Evolutionary conservation across 2,329 filamentous ascomycete genomes (phyloP).

Genomic region (Neopestalotiopsis sp.): DNA sequence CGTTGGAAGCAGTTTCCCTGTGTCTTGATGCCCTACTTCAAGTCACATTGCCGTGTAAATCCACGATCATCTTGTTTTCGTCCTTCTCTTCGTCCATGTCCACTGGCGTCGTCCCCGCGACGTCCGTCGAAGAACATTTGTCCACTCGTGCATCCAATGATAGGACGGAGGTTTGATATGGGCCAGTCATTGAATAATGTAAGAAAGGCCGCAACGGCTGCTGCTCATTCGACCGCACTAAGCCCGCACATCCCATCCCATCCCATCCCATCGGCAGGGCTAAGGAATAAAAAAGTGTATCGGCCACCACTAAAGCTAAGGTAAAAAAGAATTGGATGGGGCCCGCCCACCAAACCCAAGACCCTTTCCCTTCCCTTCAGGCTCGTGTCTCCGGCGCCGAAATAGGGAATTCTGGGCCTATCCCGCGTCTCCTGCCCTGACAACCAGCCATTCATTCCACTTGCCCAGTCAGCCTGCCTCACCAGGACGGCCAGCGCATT

Average conservation of each 20-base stretch:
- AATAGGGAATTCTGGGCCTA: background rate
- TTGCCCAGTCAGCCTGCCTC: background rate
- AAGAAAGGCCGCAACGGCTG: background rate
- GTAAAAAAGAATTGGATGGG: background rate
- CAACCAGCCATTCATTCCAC: too few species aligned
- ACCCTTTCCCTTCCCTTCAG: background rate
- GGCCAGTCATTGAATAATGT: background rate
- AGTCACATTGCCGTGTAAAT: background rate
- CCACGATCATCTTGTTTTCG: background rate
- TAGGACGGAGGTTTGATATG: background rate
- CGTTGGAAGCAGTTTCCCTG: background rate
- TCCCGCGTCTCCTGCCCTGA: background rate
- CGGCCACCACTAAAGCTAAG: background rate
- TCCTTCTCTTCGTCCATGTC: background rate
- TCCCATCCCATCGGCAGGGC: background rate
- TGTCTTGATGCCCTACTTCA: background rate
- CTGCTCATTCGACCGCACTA: slow-evolving; percentile 1
- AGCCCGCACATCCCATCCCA: background rate
- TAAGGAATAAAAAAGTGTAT: background rate
- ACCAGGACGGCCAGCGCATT: background rate
- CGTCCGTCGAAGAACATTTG: background rate
- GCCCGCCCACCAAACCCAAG: background rate
- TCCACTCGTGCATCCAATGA: background rate
- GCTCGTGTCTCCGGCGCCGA: background rate
- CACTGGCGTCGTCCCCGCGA: background rate